Conservation (phyloP, 805 yeast genomes). For the Candida methanosorbosa region DNA sequence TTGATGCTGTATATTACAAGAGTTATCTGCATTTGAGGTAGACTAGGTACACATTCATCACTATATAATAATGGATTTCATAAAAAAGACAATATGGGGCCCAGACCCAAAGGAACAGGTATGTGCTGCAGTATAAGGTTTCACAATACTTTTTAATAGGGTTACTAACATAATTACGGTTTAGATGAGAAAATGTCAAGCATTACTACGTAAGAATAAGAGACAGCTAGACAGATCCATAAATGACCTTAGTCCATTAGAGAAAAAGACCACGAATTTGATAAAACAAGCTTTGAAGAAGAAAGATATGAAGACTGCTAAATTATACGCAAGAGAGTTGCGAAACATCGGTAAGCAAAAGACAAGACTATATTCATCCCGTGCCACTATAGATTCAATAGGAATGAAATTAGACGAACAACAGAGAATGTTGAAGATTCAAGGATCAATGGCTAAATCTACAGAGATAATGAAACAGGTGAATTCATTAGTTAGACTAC, state of each 20-base stretch:
- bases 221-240: conserved; percentile 80
- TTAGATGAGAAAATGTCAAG: conserved; percentile 65
- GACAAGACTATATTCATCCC: conserved; percentile 64
- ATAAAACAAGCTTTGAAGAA: conserved; percentile 70
- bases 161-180: neutral
- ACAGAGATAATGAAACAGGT: conserved; percentile 85
- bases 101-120: conserved; percentile 92
- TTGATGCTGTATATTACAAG: too few species aligned
- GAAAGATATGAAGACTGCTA: conserved; percentile 68
- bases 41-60: too few species aligned
- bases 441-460: conserved; percentile 71
- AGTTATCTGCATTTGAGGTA: too few species aligned
- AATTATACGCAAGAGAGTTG: conserved; percentile 74
- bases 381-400: conserved; percentile 79
- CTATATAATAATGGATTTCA: conserved; percentile 82
- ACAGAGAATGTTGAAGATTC: conserved; percentile 74
- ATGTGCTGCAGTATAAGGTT: conserved; percentile 18
- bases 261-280: conserved; percentile 68
- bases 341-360: conserved; percentile 67
- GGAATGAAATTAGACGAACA: conserved; percentile 88
- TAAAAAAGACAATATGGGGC: conserved; percentile 88
- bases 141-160: too few species aligned
- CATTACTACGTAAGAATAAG: conserved; percentile 72
- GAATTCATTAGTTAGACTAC: conserved; percentile 66
- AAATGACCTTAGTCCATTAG: conserved; percentile 45